Percentiles rank a stretch among this genome's conserved stretches.
Conservation (phyloP, 2,329 filamentous ascomycete species). For the Xylariales sp. region DNA sequence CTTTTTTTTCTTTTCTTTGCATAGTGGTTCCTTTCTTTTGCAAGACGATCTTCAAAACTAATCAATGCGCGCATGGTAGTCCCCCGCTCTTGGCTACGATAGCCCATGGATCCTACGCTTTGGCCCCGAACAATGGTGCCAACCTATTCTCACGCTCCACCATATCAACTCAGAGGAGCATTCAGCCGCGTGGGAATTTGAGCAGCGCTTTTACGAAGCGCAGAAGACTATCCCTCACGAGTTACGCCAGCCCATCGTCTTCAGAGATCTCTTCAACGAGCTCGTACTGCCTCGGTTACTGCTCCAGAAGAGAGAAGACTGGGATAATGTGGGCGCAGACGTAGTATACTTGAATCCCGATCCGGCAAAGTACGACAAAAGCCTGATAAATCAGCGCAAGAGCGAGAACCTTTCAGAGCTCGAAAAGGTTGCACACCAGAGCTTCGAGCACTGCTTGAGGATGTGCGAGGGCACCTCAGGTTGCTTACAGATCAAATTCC, state of each 20-base stretch:
- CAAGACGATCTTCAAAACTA: too few relatives aligned
- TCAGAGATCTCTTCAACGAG: constrained; percentile 43
- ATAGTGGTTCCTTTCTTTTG: too few relatives aligned
- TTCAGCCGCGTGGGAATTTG: constrained; percentile 45
- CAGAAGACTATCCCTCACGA: constrained; percentile 8
- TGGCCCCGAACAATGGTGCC: constrained; percentile 46
- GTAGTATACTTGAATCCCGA: constrained; percentile 33
- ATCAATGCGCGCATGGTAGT: too few relatives aligned
- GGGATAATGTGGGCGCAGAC: constrained; percentile 50
- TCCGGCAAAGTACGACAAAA: constrained; percentile 22
- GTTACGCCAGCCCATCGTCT: constrained; percentile 28
- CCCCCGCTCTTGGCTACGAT: constrained; percentile 53
- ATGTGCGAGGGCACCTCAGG: constrained; percentile 34
- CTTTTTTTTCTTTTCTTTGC: too few relatives aligned
- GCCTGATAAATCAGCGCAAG: constrained; percentile 26
- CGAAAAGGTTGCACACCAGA: constrained; percentile 37
- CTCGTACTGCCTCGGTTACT: constrained; percentile 41
- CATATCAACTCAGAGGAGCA: constrained; percentile 48
- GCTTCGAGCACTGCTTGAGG: constrained; percentile 35
- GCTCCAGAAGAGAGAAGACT: constrained; percentile 34
- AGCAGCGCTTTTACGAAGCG: constrained; percentile 31
- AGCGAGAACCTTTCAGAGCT: constrained; percentile 25
- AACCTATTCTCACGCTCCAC: constrained; percentile 52
- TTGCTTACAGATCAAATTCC: constrained; percentile 39
- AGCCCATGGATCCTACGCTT: constrained; percentile 48